Percentiles rank a stretch among this genome's conserved stretches.
phyloP scores from a whole-genome alignment of 768 basidiomycete genomes.

The Cyathus striatus region DNA sequence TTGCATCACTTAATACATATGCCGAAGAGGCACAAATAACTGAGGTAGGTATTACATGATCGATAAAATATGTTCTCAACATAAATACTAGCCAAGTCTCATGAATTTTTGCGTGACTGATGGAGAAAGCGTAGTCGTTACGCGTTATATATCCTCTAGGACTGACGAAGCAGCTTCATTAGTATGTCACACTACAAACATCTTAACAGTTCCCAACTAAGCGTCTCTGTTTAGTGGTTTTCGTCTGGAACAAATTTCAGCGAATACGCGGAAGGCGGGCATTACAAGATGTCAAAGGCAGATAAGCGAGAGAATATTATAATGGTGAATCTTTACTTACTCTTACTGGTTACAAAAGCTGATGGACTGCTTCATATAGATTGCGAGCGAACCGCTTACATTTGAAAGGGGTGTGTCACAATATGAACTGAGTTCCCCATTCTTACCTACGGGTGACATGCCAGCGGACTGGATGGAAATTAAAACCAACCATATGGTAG shows the following conservation, averaged over 20 bases:
- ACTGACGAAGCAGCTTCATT: slow-evolving; percentile 91
- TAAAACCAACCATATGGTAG: slow-evolving; percentile 91
- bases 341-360: not conserved
- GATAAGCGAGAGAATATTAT: slow-evolving; percentile 97
- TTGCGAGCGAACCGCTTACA: slow-evolving; percentile 91
- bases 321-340: slow-evolving; percentile 48
- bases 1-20: slow-evolving; percentile 71
- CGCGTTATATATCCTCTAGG: slow-evolving; percentile 90
- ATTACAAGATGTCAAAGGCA: slow-evolving; percentile 92
- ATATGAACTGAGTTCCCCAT: no score
- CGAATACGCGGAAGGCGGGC: slow-evolving; percentile 82
- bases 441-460: no score
- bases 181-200: slow-evolving; percentile 31
- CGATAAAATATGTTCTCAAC: no score
- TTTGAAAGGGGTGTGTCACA: slow-evolving; percentile 77
- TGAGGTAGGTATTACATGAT: slow-evolving; percentile 59
- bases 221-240: slow-evolving; percentile 59
- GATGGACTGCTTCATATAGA: slow-evolving; percentile 29
- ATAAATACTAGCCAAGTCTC: slow-evolving; percentile 79
- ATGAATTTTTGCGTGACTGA: slow-evolving; percentile 98
- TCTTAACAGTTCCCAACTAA: slow-evolving; percentile 1
- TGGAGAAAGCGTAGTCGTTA: slow-evolving; percentile 89
- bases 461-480: slow-evolving; percentile 99
- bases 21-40: slow-evolving; percentile 67
- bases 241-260: slow-evolving; percentile 94